Percentiles rank a stretch among this genome's conserved stretches.
Evolutionary conservation across 768 basidiomycete genomes (phyloP).

Genomic region (Macrolepiota fuliginosa): DNA sequence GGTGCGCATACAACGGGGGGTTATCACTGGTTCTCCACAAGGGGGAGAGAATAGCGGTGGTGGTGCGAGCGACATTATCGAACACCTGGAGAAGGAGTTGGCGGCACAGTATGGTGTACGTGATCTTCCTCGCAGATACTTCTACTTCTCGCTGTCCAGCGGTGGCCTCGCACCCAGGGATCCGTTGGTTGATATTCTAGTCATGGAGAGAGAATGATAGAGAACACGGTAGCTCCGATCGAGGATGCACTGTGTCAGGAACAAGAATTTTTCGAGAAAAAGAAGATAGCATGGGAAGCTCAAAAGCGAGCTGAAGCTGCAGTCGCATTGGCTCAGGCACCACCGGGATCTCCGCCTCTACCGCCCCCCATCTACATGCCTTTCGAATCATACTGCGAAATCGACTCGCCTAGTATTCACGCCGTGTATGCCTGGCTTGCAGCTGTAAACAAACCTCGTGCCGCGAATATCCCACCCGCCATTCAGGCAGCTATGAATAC

Average conservation of each 20-base stretch:
- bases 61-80: conserved; percentile 11
- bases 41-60: background rate
- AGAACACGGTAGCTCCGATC: conserved; percentile 14
- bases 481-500: background rate
- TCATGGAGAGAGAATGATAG: conserved; percentile 19
- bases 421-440: background rate
- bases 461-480: background rate
- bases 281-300: background rate
- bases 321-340: background rate
- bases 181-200: conserved; percentile 35
- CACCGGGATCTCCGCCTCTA: background rate
- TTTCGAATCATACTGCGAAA: conserved; percentile 3
- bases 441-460: background rate
- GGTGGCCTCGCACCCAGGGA: conserved; percentile 38
- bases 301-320: background rate
- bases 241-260: conserved; percentile 4
- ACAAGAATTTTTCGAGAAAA: conserved; percentile 6
- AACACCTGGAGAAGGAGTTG: conserved; percentile 22
- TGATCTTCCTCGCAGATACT: conserved; percentile 38
- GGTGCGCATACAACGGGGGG: conserved; percentile 31
- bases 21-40: conserved; percentile 10
- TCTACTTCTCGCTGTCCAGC: conserved; percentile 33
- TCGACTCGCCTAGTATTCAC: background rate
- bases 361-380: background rate
- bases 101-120: conserved; percentile 29